Percentiles rank a stretch among this genome's conserved stretches.
These are phyloP conservation scores for Scolecobasidium constrictum DNA, from an alignment of 2,329 filamentous ascomycete species.

Conservation along the genomic window DNA sequence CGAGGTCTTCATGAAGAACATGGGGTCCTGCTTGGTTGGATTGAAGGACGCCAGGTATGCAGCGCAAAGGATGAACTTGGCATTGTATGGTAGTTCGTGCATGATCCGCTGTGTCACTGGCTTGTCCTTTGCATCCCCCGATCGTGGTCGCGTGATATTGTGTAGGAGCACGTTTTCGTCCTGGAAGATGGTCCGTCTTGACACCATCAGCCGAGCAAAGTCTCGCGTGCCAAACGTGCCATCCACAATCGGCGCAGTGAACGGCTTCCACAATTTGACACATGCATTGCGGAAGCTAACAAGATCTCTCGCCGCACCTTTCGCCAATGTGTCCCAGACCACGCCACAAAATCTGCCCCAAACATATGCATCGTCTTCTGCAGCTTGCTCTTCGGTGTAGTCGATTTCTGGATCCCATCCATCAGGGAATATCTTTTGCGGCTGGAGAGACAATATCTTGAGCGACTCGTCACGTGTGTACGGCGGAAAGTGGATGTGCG, in stretches of 20 bases:
- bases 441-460: slow-evolving; percentile 56
- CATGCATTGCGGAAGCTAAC: slow-evolving; percentile 61
- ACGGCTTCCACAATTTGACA: slow-evolving; percentile 70
- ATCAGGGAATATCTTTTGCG: slow-evolving; percentile 35
- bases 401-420: slow-evolving; percentile 36
- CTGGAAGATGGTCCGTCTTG: slow-evolving; percentile 58
- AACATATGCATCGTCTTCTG: slow-evolving; percentile 54
- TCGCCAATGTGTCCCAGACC: slow-evolving; percentile 77
- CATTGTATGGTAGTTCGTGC: slow-evolving; percentile 55
- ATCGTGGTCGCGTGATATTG: slow-evolving; percentile 22
- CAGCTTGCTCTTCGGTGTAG: slow-evolving; percentile 34
- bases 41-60: slow-evolving; percentile 79
- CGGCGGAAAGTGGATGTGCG: slow-evolving; percentile 71
- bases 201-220: slow-evolving; percentile 72
- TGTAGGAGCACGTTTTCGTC: slow-evolving; percentile 61
- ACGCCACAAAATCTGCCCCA: slow-evolving; percentile 74
- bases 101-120: slow-evolving; percentile 11
- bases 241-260: slow-evolving; percentile 65
- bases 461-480: slow-evolving; percentile 76
- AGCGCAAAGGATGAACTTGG: slow-evolving; percentile 62
- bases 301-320: slow-evolving; percentile 70
- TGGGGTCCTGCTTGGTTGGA: slow-evolving; percentile 58
- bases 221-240: slow-evolving; percentile 68
- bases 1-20: slow-evolving; percentile 63
- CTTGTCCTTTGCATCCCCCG: slow-evolving; percentile 3